phyloP scores from a whole-genome alignment of 331 rosid species.

The Quercus phellos region DNA sequence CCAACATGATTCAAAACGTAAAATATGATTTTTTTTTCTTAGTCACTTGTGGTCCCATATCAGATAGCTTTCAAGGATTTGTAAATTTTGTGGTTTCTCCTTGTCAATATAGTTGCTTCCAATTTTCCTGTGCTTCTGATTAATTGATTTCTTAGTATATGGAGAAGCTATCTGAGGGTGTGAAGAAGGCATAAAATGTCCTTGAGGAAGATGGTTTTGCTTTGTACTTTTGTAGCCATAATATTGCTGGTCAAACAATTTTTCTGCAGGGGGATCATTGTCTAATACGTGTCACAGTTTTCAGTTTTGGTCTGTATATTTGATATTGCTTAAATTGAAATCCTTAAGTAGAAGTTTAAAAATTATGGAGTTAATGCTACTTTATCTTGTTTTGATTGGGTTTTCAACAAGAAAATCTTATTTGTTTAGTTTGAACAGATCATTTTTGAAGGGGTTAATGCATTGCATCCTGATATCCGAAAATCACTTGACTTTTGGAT shows the following conservation, averaged over 20 bases:
- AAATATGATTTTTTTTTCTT: no score
- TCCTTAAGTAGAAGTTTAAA: background rate
- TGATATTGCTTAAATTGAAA: background rate
- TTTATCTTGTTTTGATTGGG: background rate
- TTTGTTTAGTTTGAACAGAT: conserved; percentile 50
- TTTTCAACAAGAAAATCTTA: conserved; percentile 11
- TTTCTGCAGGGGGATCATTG: background rate
- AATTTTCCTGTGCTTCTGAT: background rate
- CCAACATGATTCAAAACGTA: no score
- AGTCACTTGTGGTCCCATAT: background rate
- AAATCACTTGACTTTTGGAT: conserved; percentile 92
- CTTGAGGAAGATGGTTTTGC: background rate
- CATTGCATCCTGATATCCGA: conserved; percentile 93
- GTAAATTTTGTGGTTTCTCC: background rate
- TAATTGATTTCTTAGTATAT: background rate
- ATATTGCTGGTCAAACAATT: background rate
- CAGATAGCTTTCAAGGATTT: background rate
- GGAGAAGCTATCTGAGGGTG: background rate
- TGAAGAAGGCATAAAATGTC: background rate
- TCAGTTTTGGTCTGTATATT: background rate
- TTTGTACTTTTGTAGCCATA: background rate
- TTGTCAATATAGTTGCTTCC: background rate
- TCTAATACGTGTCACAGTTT: background rate
- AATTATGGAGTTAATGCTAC: conserved; percentile 1
- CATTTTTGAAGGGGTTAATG: conserved; percentile 96